A percentile compares a stretch with the other conserved stretches of the same genome.
Conservation (phyloP, 768 basidiomycete species). For the Lactarius psammicola region DNA sequence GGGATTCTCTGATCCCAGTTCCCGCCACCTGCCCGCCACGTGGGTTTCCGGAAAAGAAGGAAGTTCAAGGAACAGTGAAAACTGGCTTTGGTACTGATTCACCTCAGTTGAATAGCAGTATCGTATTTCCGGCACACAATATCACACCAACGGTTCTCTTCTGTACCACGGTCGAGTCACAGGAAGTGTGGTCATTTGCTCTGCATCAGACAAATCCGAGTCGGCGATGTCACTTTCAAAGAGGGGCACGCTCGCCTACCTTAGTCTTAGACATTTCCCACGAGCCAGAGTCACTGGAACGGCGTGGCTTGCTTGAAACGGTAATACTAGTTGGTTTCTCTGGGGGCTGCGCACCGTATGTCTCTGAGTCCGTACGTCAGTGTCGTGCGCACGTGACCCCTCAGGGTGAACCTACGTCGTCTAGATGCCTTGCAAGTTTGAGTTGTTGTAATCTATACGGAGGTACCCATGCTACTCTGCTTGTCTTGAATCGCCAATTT, state of each 20-base stretch:
- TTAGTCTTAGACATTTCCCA: neutral
- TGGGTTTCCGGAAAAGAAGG: neutral
- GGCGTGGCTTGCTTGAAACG: neutral
- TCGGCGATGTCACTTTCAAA: neutral
- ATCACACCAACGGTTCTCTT: neutral
- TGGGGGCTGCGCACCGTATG: neutral
- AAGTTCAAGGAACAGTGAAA: too few species aligned
- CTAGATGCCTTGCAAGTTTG: neutral
- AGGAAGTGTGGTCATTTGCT: neutral
- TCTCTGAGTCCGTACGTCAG: neutral
- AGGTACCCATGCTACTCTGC: neutral
- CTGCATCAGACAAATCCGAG: neutral
- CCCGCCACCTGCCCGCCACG: too few species aligned
- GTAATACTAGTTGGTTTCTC: neutral
- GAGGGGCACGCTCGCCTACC: too few species aligned
- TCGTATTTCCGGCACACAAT: neutral
- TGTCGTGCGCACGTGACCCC: neutral
- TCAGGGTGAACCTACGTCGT: too few species aligned
- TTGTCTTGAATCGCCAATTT: neutral
- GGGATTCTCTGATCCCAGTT: neutral
- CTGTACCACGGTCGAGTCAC: neutral
- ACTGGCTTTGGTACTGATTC: neutral
- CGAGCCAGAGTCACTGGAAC: neutral
- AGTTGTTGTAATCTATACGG: neutral
- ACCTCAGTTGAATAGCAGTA: neutral